These are phyloP conservation scores for Synchytrium microbalum DNA, from an alignment of 371 early-diverging fungal species.

Conservation along the genomic window DNA sequence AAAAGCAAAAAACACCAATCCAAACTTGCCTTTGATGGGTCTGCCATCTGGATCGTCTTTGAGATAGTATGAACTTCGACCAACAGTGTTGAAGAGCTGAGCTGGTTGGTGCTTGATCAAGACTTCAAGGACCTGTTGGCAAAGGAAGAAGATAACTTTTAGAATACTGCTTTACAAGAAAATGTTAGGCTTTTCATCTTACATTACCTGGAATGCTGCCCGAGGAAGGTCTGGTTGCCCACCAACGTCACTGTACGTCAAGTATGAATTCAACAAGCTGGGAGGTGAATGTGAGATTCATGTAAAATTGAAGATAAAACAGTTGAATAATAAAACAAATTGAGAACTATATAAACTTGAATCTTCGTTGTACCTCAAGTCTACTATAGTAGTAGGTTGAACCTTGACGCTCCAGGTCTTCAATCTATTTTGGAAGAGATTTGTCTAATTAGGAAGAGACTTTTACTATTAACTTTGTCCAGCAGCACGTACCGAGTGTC, in stretches of 20 bases:
- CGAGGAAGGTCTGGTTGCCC: background rate
- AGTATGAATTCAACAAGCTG: background rate
- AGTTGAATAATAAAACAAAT: too few species aligned
- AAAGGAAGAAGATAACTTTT: background rate
- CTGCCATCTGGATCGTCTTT: background rate
- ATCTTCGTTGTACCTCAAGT: too few species aligned
- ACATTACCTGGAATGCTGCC: background rate
- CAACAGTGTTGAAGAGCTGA: background rate
- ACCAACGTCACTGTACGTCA: background rate
- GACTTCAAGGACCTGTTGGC: constrained; percentile 20
- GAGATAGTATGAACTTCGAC: background rate
- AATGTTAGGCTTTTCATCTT: background rate
- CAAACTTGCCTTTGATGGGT: too few species aligned
- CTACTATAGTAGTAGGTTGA: background rate
- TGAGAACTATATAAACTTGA: too few species aligned
- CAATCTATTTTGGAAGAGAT: too few species aligned
- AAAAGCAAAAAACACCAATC: too few species aligned
- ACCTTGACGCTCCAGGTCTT: background rate
- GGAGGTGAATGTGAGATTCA: too few species aligned
- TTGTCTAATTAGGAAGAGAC: too few species aligned
- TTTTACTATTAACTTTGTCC: too few species aligned
- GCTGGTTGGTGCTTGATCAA: constrained; percentile 20
- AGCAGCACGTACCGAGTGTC: too few species aligned
- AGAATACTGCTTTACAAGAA: background rate
- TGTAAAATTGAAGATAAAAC: too few species aligned